Evolutionary conservation across 768 basidiomycete genomes (phyloP).

Genomic region (Hirschioporus abietinus): DNA sequence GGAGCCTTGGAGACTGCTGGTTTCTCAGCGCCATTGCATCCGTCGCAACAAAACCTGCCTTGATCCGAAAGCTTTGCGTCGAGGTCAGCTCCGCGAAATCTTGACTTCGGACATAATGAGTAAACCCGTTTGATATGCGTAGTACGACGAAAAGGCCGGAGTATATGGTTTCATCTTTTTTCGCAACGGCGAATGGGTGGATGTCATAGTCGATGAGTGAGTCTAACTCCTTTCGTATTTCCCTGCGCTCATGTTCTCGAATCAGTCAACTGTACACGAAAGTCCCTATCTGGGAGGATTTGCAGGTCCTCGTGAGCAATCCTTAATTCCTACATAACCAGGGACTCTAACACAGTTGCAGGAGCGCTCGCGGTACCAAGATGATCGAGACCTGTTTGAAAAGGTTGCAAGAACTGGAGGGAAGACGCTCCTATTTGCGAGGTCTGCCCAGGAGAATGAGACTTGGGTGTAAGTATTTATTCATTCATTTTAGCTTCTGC

Average conservation of each 20-base stretch:
- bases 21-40: slow-evolving; percentile 48
- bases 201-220: slow-evolving; percentile 55
- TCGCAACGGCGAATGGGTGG: slow-evolving; percentile 45
- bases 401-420: slow-evolving; percentile 14
- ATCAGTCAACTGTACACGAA: slow-evolving; percentile 41
- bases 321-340: background rate
- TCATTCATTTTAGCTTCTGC: too few species aligned
- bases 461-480: slow-evolving; percentile 27
- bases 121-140: background rate
- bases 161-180: slow-evolving; percentile 58
- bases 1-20: slow-evolving; percentile 46
- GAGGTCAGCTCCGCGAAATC: slow-evolving; percentile 28
- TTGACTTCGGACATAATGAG: slow-evolving; percentile 37
- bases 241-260: slow-evolving; percentile 4
- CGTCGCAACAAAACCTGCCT: slow-evolving; percentile 35
- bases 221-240: slow-evolving; percentile 17
- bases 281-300: slow-evolving; percentile 48
- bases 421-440: slow-evolving; percentile 17
- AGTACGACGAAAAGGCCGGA: slow-evolving; percentile 31
- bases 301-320: slow-evolving; percentile 17
- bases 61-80: slow-evolving; percentile 50
- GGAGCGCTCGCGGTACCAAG: slow-evolving; percentile 6
- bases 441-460: slow-evolving; percentile 21
- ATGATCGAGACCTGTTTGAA: slow-evolving; percentile 9
- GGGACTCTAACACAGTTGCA: background rate